Percentiles rank a stretch among this genome's conserved stretches.
Evolutionary conservation across 2,329 filamentous ascomycete genomes (phyloP).

Genomic region (Rugonectria rugulosa): DNA sequence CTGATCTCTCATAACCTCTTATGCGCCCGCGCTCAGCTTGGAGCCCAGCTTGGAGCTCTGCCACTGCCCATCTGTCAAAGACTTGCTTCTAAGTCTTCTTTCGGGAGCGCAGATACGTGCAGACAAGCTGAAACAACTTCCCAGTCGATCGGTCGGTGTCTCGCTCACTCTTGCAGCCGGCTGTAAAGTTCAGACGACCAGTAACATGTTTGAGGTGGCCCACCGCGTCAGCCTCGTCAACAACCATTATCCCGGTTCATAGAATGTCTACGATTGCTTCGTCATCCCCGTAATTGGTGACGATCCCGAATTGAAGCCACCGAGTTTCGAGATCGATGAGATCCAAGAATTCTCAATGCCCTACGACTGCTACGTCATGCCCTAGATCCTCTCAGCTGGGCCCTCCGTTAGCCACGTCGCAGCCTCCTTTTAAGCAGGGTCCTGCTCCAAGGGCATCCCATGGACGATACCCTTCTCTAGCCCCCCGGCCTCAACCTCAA

Average conservation of each 20-base stretch:
- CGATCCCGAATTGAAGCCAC: slow-evolving; percentile 25
- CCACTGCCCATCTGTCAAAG: no score
- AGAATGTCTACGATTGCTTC: slow-evolving; percentile 16
- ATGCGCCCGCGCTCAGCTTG: no score
- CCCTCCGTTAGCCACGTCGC: slow-evolving; percentile 33
- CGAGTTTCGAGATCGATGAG: slow-evolving; percentile 30
- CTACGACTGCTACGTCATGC: slow-evolving; percentile 31
- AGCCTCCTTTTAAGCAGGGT: slow-evolving; percentile 26
- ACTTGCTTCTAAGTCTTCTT: background rate
- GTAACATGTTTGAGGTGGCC: slow-evolving; percentile 25
- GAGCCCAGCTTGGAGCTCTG: no score
- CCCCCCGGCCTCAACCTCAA: slow-evolving; percentile 31
- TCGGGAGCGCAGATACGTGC: background rate
- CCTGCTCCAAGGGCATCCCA: slow-evolving; percentile 37
- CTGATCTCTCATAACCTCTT: no score
- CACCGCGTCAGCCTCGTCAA: slow-evolving; percentile 34
- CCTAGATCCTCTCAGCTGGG: slow-evolving; percentile 22
- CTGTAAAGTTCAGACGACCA: slow-evolving; percentile 6
- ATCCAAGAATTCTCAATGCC: slow-evolving; percentile 16
- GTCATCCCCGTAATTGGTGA: slow-evolving; percentile 29
- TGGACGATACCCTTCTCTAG: slow-evolving; percentile 27
- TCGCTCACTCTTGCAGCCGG: slow-evolving; percentile 5
- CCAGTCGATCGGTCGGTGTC: slow-evolving; percentile 6
- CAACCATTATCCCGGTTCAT: slow-evolving; percentile 38
- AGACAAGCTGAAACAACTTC: slow-evolving; percentile 6